phyloP scores from a whole-genome alignment of 1,284 basidiomycete species.

The Caloboletus inedulis region DNA sequence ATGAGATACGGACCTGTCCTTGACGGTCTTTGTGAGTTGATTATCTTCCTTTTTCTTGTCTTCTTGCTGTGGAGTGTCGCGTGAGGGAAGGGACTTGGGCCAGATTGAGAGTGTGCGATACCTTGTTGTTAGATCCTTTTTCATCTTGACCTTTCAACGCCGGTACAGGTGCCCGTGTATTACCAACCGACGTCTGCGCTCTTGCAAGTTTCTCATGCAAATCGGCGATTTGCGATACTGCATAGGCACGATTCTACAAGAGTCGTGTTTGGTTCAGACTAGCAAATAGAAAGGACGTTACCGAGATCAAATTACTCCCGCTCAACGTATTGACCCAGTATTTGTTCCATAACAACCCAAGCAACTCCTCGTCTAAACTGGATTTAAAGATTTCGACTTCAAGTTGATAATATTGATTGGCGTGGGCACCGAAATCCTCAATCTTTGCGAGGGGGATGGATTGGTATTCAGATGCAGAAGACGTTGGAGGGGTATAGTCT shows the following conservation, averaged over 20 bases:
- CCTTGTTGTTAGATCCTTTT: conserved; percentile 36
- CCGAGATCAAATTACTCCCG: conserved; percentile 87
- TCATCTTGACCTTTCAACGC: conserved; percentile 45
- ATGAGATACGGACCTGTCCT: conserved; percentile 64
- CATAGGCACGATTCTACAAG: conserved; percentile 80
- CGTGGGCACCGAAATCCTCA: conserved; percentile 97
- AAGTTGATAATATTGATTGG: conserved; percentile 93
- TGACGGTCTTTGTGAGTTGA: conserved; percentile 75
- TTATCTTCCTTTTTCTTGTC: conserved; percentile 77
- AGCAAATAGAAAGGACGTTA: conserved; percentile 37
- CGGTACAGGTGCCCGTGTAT: conserved; percentile 55
- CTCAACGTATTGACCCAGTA: conserved; percentile 98
- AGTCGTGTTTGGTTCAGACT: neutral
- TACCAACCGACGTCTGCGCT: conserved; percentile 51
- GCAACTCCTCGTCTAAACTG: conserved; percentile 78
- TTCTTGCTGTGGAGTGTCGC: conserved; percentile 42
- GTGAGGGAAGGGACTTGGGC: neutral
- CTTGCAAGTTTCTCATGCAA: conserved; percentile 83
- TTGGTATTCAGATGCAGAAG: conserved; percentile 81
- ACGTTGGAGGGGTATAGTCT: conserved; percentile 78
- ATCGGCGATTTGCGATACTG: conserved; percentile 85
- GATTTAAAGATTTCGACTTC: conserved; percentile 96
- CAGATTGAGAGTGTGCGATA: neutral
- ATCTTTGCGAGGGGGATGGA: conserved; percentile 93
- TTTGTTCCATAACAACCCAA: conserved; percentile 96